A percentile compares a stretch with the other conserved stretches of the same genome.
Conservation (phyloP, 805 yeast genomes). For the Ogataea trehaloabstinens region DNA sequence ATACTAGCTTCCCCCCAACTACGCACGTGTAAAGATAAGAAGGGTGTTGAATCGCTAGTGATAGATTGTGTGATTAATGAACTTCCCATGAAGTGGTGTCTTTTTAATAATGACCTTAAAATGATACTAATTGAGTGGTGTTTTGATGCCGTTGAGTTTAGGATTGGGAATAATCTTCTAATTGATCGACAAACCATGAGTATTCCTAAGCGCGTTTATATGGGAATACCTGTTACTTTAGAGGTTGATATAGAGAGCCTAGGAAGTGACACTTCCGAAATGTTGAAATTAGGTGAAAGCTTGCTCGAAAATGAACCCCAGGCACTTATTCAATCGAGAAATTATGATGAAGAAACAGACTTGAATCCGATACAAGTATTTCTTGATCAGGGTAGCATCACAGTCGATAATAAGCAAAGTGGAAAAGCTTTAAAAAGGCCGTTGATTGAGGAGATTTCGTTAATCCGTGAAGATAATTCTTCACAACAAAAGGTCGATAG, state of each 20-base stretch:
- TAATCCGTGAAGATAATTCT: not conserved
- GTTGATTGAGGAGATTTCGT: conserved; percentile 51
- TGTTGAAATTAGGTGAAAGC: conserved; percentile 28
- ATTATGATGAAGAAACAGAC: conserved; percentile 18
- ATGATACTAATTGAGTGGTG: conserved; percentile 80
- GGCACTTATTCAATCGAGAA: conserved; percentile 42
- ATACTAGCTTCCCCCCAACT: conserved; percentile 61
- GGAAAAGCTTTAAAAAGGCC: conserved; percentile 31
- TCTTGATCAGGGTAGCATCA: not conserved
- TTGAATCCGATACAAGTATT: not conserved
- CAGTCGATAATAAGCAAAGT: not conserved
- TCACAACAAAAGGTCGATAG: conserved; percentile 1
- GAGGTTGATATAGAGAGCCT: conserved; percentile 42
- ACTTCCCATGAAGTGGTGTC: conserved; percentile 59
- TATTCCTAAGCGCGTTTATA: conserved; percentile 68
- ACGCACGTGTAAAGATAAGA: conserved; percentile 60
- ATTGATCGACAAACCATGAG: conserved; percentile 60
- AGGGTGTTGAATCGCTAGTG: conserved; percentile 61
- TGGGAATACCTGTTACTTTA: conserved; percentile 58
- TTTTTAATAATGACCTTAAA: conserved; percentile 54
- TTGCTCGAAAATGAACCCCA: conserved; percentile 41
- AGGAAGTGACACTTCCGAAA: conserved; percentile 34
- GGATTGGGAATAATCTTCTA: conserved; percentile 28
- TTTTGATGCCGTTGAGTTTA: conserved; percentile 67
- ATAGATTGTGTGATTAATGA: conserved; percentile 79